Evolutionary conservation across 768 basidiomycete species (phyloP), one percentile per base, ranked within the genome.

Genomic region (Calocera viscosa): DNA sequence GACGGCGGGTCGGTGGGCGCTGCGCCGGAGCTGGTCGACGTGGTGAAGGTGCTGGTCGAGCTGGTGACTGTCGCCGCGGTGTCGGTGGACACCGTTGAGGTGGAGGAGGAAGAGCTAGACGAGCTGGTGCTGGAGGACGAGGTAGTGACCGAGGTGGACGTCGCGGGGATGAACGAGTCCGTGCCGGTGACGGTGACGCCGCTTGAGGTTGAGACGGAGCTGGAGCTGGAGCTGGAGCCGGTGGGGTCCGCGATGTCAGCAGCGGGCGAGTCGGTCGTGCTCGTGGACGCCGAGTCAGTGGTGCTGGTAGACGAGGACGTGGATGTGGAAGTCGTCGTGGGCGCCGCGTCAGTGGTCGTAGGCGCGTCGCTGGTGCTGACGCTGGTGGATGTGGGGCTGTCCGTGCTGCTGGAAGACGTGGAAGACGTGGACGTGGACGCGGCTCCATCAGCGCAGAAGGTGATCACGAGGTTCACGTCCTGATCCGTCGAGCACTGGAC

Each of bases 381-480:
- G 19, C 8, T 8, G 43, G 43, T 47, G 7, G 53, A 60, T 5
- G 53, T 60, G 14, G 43, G 8, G 43, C 24, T 47, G 43, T 47
- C 35, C 5, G 35, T 38, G 35, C 8, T 47, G 43, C 19, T 47
- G 7, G 43, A 47, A 19, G 14, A 28, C 5, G 26, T 30, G 16
- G 53, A 60, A 60, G 53, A 26, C 26, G 53, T 16, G 16, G 53
- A 26, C 26, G 53, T 16, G 16, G 30, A 10, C 7, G 26, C 53
- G 14, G 53, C 53, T 5, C 53, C 53, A 19, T 60, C 30, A 10
- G 53, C 26, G 30, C 53, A 60, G 53, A 60, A 60, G 26, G 53
- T 60, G 53, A 60, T 22, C 7, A 60, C 53, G 22, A 60, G 53
- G 53, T 60, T 60, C 14, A 60, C 53, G 30, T 60, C 53, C 30